Base-by-base conservation (phyloP, 1,284 basidiomycete species). In the Microbotryum scabiosae region DNA sequence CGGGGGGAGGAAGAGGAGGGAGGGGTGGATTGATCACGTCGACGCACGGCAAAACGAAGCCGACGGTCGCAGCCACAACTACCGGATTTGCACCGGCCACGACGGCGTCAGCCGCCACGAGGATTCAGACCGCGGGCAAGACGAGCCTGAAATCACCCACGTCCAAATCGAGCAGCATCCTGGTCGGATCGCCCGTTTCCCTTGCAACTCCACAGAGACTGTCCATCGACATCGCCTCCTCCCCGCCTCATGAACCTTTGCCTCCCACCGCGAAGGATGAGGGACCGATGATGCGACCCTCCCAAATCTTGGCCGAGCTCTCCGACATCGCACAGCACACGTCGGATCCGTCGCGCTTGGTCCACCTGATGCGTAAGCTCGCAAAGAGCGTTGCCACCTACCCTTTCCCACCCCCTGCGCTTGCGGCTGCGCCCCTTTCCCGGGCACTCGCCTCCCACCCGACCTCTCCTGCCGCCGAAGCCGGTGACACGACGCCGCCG, bases 1-100 rank as follows among this genome's bases (percentile, higher is more conserved):
- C 28, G 5, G 25, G 10, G 14, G 36, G 41, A n/a, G 45, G 16
- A 26, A 12, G 53, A 51, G 44, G 28, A 30, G 36, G 30, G 51
- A 57, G 28, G 58, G 67, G 64, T 26, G 67, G 67, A 6, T 66
- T 68, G 45, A 64, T 66, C 56, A 59, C 59, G 1, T 60, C 64
- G 43, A 58, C 66, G 16, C 60, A 62, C 26, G 57, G 57, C 4
- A 65, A 68, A 30, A 61, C 66, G 14, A 46, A 50, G 8, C 54
- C 64, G 52, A 68, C 66, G 3, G 62, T 68, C 43, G 66, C 64
- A 3, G 59, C 62, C 12, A 57, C 64, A 4, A 60, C 57, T 20
- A 55, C 58, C 44, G 59, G 57, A 36, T 30, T 48, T 21, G 59
- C 55, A 53, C 55, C 59, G 5, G 30, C 50, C 21, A 54, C 54